Percentiles rank a stretch among this genome's conserved stretches.
These are phyloP conservation scores for Chaetoceros muelleri DNA, from an alignment of 108 stramenopile species.

Conservation along the genomic window DNA sequence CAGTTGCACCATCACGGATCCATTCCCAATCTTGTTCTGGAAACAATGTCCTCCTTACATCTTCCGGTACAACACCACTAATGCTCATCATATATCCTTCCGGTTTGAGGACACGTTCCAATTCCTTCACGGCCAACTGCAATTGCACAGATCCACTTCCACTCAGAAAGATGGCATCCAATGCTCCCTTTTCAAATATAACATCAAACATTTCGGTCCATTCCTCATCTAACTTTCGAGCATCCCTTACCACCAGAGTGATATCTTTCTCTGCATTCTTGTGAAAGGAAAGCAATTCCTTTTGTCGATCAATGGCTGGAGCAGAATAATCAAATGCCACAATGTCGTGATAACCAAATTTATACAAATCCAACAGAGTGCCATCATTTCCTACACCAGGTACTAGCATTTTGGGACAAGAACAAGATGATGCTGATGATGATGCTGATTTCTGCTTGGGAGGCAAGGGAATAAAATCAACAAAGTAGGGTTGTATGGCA, in stretches of 20 bases:
- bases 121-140: conserved; percentile 40
- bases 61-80: conserved; percentile 61
- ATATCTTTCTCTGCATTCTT: conserved; percentile 3
- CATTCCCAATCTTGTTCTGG: conserved; percentile 37
- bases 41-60: conserved; percentile 37
- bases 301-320: conserved; percentile 65
- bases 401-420: conserved; percentile 22
- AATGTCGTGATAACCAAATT: conserved; percentile 39
- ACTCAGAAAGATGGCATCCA: conserved; percentile 75
- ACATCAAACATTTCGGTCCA: conserved; percentile 53
- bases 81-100: conserved; percentile 49
- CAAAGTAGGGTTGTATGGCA: conserved; percentile 22
- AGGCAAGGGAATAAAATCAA: conserved; percentile 8
- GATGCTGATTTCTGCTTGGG: no score
- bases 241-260: conserved; percentile 44
- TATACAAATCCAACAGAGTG: conserved; percentile 49
- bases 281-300: conserved; percentile 35
- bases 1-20: conserved; percentile 53
- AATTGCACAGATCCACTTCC: conserved; percentile 55
- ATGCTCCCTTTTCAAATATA: conserved; percentile 64
- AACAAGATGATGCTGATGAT: conserved; percentile 4
- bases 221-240: conserved; percentile 30
- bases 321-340: conserved; percentile 64
- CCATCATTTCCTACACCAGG: conserved; percentile 78
- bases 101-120: conserved; percentile 31